Evolutionary conservation across 2,329 filamentous ascomycete species (phyloP).

Genomic region (Verticillium albo-atrum): DNA sequence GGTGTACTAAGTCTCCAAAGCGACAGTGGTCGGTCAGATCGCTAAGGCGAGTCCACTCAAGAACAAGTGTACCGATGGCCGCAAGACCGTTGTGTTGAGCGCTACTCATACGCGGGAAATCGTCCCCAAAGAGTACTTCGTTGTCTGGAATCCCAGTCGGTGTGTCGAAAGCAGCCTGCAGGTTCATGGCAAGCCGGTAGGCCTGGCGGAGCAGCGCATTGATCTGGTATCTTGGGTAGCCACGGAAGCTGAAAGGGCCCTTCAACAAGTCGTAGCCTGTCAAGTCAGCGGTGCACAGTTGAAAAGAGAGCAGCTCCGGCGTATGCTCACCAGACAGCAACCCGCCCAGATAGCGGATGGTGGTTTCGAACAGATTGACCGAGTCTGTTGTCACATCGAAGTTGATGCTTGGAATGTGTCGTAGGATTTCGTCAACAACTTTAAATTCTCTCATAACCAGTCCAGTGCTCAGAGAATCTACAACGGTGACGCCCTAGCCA

Average conservation of each 20-base stretch:
- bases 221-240: constrained; percentile 39
- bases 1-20: constrained; percentile 64
- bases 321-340: constrained; percentile 60
- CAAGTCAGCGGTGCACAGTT: not conserved
- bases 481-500: constrained; percentile 77
- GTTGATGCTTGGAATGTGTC: constrained; percentile 66
- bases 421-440: constrained; percentile 66
- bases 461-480: constrained; percentile 77
- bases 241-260: constrained; percentile 55
- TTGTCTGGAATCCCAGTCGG: constrained; percentile 71
- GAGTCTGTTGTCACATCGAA: constrained; percentile 56
- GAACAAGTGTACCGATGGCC: constrained; percentile 70
- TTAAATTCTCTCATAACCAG: constrained; percentile 68
- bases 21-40: constrained; percentile 65
- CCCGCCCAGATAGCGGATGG: constrained; percentile 81
- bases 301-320: too few relatives aligned
- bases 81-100: constrained; percentile 65
- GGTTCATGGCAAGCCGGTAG: constrained; percentile 61
- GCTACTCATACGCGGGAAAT: constrained; percentile 41
- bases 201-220: constrained; percentile 63
- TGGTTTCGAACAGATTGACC: constrained; percentile 85
- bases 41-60: constrained; percentile 80
- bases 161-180: constrained; percentile 76
- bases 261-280: constrained; percentile 66
- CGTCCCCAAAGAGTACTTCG: constrained; percentile 51